Percentiles rank a stretch among this genome's conserved stretches.
Conservation (phyloP, 345 rosid species). For the Erucastrum elatum region DNA sequence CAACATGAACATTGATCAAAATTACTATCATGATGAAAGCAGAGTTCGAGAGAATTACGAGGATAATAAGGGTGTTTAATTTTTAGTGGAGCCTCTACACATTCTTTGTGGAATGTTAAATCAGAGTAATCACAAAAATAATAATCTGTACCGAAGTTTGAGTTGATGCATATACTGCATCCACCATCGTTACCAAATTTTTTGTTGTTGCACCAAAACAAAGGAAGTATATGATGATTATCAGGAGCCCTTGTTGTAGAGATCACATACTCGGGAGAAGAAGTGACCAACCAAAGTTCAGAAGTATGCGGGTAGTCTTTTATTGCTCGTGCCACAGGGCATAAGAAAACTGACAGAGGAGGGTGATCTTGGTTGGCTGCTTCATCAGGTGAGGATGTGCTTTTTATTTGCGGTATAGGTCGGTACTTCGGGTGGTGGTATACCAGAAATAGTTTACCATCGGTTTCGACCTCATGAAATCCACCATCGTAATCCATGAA, state of each 20-base stretch:
- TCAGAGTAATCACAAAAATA: neutral
- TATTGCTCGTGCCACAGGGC: neutral
- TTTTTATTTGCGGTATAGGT: neutral
- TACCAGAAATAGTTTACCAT: neutral
- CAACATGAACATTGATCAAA: neutral
- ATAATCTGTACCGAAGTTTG: neutral
- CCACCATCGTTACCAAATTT: neutral
- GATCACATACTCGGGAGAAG: neutral
- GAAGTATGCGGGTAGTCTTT: fast-evolving
- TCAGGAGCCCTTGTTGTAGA: neutral
- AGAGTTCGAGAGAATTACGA: neutral
- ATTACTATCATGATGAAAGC: too few species aligned
- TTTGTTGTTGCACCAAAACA: conserved; percentile 9
- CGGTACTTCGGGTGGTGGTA: neutral
- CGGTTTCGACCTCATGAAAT: neutral
- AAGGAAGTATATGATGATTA: neutral
- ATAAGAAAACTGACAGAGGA: neutral
- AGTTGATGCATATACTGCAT: neutral
- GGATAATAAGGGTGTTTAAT: conserved; percentile 17
- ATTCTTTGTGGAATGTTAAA: neutral
- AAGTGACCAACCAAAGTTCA: neutral
- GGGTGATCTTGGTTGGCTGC: neutral
- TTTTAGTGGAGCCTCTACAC: neutral
- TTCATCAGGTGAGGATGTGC: neutral
- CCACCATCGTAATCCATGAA: neutral